phyloP scores from a whole-genome alignment of 352 stramenopile species.

The Phytophthora foliorum region DNA sequence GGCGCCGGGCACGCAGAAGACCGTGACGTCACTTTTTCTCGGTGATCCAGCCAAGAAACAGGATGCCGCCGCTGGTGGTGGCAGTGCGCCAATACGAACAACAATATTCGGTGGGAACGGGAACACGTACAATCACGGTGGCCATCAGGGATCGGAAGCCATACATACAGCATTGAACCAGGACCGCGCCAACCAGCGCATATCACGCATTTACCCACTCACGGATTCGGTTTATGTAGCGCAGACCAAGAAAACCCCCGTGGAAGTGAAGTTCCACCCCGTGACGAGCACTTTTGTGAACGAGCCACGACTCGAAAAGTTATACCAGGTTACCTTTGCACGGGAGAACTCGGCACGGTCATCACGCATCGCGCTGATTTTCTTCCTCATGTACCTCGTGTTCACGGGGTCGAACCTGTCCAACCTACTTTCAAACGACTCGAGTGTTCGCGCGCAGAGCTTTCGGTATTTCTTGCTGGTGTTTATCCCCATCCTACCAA shows the following conservation, averaged over 20 bases:
- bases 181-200: slow-evolving; percentile 70
- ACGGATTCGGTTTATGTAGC: slow-evolving; percentile 76
- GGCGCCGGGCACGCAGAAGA: slow-evolving; percentile 34
- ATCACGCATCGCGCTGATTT: slow-evolving; percentile 66
- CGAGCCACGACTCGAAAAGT: slow-evolving; percentile 74
- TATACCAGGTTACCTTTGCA: slow-evolving; percentile 87
- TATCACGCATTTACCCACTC: slow-evolving; percentile 80
- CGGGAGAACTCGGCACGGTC: slow-evolving; percentile 78
- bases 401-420: slow-evolving; percentile 80
- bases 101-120: slow-evolving; percentile 23
- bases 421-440: slow-evolving; percentile 73
- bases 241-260: slow-evolving; percentile 79
- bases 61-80: slow-evolving; percentile 14
- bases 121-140: slow-evolving; percentile 20
- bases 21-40: slow-evolving; percentile 42
- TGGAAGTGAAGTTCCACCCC: slow-evolving; percentile 83
- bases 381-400: slow-evolving; percentile 78
- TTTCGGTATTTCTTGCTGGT: slow-evolving; percentile 75
- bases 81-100: slow-evolving; percentile 6
- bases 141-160: slow-evolving; percentile 35
- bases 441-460: slow-evolving; percentile 57
- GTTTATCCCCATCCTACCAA: slow-evolving; percentile 71
- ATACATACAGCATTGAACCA: slow-evolving; percentile 55
- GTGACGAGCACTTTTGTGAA: slow-evolving; percentile 80
- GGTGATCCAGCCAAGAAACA: slow-evolving; percentile 25